These are phyloP conservation scores for Globisporangium radiosum DNA, from an alignment of 352 stramenopile species.

Conservation along the genomic window DNA sequence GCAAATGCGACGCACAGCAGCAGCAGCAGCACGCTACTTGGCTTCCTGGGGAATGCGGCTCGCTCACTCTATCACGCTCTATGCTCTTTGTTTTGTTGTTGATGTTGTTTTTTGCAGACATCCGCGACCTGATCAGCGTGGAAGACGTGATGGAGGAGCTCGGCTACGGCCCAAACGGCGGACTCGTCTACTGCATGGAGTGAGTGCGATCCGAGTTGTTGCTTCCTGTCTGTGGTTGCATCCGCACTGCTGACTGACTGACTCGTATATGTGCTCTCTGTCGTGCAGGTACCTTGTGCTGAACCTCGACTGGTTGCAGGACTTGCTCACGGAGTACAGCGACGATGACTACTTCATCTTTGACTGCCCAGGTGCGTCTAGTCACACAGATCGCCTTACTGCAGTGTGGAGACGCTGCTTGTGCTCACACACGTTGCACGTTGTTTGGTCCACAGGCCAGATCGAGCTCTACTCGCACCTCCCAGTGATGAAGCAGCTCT, in stretches of 20 bases:
- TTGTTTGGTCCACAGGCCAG: constrained; percentile 41
- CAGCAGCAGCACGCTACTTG: too few species aligned
- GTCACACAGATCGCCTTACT: too few species aligned
- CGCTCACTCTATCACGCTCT: background rate
- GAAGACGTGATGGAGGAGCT: constrained; percentile 97
- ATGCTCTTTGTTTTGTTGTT: too few species aligned
- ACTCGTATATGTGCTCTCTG: background rate
- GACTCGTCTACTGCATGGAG: constrained; percentile 99
- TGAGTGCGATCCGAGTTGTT: constrained; percentile 39
- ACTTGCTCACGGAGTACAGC: constrained; percentile 87
- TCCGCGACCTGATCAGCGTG: constrained; percentile 94
- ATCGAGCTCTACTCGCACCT: constrained; percentile 91
- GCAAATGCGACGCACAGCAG: background rate
- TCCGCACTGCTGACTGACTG: background rate
- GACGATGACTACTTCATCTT: constrained; percentile 98
- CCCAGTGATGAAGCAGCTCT: constrained; percentile 88
- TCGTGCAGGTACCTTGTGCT: constrained; percentile 75
- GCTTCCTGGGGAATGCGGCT: too few species aligned
- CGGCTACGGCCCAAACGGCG: constrained; percentile 96
- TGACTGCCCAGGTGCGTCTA: constrained; percentile 92
- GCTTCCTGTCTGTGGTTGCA: background rate
- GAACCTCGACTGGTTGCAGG: constrained; percentile 95
- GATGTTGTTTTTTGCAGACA: constrained; percentile 42
- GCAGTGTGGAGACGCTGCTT: too few species aligned
- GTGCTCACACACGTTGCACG: too few species aligned